These are phyloP conservation scores for Fagopyrum homotropicum DNA, from an alignment of 148 eudicot species.

Conservation along the genomic window DNA sequence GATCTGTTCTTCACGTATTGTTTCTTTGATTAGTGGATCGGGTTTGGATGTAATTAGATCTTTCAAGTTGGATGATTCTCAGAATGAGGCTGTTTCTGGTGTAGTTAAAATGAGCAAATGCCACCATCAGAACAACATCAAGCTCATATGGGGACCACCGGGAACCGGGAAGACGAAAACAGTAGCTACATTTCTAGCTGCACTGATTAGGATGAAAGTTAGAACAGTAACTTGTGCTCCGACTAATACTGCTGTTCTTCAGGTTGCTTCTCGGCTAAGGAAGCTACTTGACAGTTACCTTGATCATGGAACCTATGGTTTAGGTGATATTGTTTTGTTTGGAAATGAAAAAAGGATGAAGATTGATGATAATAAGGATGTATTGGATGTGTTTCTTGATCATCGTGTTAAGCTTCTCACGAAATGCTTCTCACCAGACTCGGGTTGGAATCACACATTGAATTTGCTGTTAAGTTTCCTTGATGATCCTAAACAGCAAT, in stretches of 20 bases:
- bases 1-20: too few species aligned
- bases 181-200: neutral
- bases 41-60: neutral
- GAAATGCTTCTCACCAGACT: conserved; percentile 27
- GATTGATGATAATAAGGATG: conserved; percentile 38
- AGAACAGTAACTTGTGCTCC: neutral
- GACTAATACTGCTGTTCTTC: neutral
- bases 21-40: neutral
- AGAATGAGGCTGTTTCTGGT: neutral
- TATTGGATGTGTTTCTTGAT: conserved; percentile 40
- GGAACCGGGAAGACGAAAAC: neutral
- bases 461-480: conserved; percentile 36
- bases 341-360: conserved; percentile 61
- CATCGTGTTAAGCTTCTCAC: conserved; percentile 27
- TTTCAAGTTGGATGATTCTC: neutral
- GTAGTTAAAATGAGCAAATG: neutral
- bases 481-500: conserved; percentile 32
- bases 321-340: conserved; percentile 59
- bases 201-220: neutral
- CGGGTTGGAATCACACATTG: conserved; percentile 43
- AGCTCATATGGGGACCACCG: neutral
- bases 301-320: conserved; percentile 33
- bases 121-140: neutral
- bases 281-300: too few species aligned
- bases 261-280: too few species aligned